Evolutionary conservation across 2,329 filamentous ascomycete species (phyloP), one percentile per base, ranked within the genome.

Genomic region (Aureobasidium zeae): DNA sequence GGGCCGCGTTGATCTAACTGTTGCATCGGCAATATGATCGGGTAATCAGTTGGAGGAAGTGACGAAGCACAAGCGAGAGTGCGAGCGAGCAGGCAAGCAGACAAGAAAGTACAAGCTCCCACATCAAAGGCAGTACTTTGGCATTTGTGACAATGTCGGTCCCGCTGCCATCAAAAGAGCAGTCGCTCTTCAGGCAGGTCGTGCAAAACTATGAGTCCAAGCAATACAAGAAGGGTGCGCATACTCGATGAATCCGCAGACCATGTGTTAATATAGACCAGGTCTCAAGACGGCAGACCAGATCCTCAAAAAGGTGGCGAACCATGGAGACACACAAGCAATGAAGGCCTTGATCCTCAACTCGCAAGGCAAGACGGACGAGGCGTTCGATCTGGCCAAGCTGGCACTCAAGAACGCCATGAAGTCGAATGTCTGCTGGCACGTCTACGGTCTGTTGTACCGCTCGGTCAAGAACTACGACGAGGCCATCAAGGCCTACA

Each of bases 351-450:
- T 98, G 53, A 95, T 96, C 54, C 77, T 96, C 65, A 96, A 94
- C 64, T 82, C 84, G 32, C 83, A 89, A 65, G 86, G 87, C 54
- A 89, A 94, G 67, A 81, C 82, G 21, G 86, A 94, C 46, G 91
- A 98, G 67, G 93, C 93, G 0, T 98, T 98, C 62, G 77, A 81
- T 33, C 74, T 98, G 48, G 89, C 85, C 58, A 98, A 95, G 68
- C 77, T 87, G 52, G 91, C 93, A 24, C 73, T 98, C 55, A 87
- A 83, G 53, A 86, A 88, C 57, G 88, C 96, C 63, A 96, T 98
- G 88, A 95, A 93, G 70, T 95, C 88, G 57, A 89, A 96, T 66
- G 88, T 98, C 57, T 96, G 88, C 72, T 98, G 91, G 91, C 93
- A 98, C 65, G 91, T 98, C 49, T 98, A 96, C 63, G 91, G 93